Conservation (phyloP, 2,329 filamentous ascomycete genomes). For the Alternaria longipes region DNA sequence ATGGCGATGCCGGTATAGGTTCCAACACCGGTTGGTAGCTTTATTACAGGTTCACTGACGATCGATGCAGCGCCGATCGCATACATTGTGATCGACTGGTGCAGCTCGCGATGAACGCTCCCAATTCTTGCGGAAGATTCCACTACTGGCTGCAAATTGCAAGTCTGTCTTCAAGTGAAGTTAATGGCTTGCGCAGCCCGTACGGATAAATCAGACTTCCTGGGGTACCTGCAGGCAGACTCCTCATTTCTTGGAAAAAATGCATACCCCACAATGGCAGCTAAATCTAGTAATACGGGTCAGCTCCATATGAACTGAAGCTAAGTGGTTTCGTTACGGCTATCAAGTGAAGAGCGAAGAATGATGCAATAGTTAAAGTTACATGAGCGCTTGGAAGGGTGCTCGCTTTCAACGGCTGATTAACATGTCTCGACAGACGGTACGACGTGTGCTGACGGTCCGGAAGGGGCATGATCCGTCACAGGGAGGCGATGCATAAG, state of each 20-base stretch:
- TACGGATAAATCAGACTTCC: slow-evolving; percentile 36
- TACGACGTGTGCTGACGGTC: slow-evolving; percentile 10
- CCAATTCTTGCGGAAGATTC: not conserved
- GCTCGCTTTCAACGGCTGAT: slow-evolving; percentile 6
- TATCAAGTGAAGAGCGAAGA: not conserved
- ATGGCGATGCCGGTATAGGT: not conserved
- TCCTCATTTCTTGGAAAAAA: slow-evolving; percentile 20
- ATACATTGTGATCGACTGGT: not conserved
- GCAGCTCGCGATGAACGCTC: not conserved
- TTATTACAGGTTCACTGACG: not conserved
- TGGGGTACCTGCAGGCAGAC: slow-evolving; percentile 8
- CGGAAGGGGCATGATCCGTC: slow-evolving; percentile 5
- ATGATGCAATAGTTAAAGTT: not conserved
- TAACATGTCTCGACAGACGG: slow-evolving; percentile 6
- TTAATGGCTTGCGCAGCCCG: slow-evolving; percentile 19
- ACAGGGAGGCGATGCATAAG: slow-evolving; percentile 8
- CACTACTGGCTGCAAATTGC: not conserved
- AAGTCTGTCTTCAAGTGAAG: not conserved
- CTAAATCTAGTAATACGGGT: slow-evolving; percentile 11
- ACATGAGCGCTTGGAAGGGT: not conserved
- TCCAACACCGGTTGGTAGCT: not conserved
- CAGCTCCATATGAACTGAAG: not conserved
- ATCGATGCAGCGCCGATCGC: slow-evolving; percentile 22
- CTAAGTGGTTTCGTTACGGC: not conserved
- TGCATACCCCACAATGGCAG: slow-evolving; percentile 28